Percentiles rank a stretch among this genome's conserved stretches.
phyloP scores from a whole-genome alignment of 345 rosid genomes.

The Salix purpurea region DNA sequence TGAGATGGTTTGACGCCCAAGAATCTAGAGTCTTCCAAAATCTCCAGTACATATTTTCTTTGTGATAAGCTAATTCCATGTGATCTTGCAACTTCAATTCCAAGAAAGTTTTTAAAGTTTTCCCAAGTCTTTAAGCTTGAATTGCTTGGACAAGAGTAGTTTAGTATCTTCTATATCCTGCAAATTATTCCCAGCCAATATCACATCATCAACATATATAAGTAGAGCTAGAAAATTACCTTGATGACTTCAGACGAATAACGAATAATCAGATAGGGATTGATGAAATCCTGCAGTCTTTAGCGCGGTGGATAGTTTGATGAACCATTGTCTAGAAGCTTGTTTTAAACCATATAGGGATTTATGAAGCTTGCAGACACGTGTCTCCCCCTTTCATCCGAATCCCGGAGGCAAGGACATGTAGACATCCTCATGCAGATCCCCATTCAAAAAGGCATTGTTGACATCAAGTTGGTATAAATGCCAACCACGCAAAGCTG shows the following conservation, averaged over 20 bases:
- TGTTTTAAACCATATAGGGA: background rate
- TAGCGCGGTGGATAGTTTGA: background rate
- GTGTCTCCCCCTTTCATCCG: background rate
- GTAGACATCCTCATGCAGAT: background rate
- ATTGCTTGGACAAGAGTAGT: background rate
- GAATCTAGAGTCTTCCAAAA: background rate
- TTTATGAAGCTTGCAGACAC: background rate
- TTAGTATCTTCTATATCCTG: conserved; percentile 1
- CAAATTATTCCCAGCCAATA: background rate
- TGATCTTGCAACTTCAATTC: background rate
- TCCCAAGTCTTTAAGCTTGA: background rate
- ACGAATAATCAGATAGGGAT: background rate
- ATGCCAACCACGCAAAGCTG: background rate
- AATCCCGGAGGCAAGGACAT: background rate
- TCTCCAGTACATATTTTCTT: background rate
- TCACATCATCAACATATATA: background rate
- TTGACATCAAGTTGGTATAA: background rate
- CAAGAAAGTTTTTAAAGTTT: background rate
- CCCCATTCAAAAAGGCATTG: background rate
- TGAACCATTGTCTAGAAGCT: background rate
- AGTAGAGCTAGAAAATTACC: background rate
- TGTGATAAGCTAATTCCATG: background rate
- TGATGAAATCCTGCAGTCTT: background rate
- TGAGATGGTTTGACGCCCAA: too few species aligned
- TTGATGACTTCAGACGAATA: background rate